These are phyloP conservation scores for Quercus lobata DNA, from an alignment of 331 rosid genomes.

Conservation along the genomic window DNA sequence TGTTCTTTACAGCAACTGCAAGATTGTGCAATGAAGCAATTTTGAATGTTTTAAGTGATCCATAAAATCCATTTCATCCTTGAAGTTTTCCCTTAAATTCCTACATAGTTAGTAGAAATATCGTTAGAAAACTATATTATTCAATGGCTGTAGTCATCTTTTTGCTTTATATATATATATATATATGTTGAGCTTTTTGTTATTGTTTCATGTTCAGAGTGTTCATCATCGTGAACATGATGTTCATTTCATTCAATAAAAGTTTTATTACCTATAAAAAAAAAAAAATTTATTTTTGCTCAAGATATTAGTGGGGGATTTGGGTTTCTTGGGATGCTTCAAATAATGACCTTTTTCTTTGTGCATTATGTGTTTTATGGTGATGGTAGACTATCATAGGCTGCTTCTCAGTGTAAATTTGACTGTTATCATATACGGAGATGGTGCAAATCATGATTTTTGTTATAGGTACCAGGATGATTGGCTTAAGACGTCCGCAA, in stretches of 20 bases:
- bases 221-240: too few species aligned
- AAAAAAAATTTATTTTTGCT: not conserved
- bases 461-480: conserved; percentile 86
- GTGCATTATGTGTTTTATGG: not conserved
- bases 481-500: conserved; percentile 96
- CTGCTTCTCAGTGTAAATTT: not conserved
- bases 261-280: too few species aligned
- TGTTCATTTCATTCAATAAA: too few species aligned
- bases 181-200: too few species aligned
- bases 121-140: not conserved
- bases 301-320: not conserved
- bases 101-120: not conserved
- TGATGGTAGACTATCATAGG: not conserved
- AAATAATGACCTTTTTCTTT: not conserved
- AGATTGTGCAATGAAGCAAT: not conserved
- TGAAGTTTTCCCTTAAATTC: not conserved
- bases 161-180: not conserved
- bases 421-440: not conserved
- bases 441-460: conserved; percentile 7
- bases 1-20: not conserved
- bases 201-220: too few species aligned
- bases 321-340: not conserved
- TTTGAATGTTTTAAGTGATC: not conserved
- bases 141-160: not conserved
- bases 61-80: not conserved